A percentile compares a stretch with the other conserved stretches of the same genome.
Conservation (phyloP, 805 yeast genomes). For the Wickerhamomyces queroliae region DNA sequence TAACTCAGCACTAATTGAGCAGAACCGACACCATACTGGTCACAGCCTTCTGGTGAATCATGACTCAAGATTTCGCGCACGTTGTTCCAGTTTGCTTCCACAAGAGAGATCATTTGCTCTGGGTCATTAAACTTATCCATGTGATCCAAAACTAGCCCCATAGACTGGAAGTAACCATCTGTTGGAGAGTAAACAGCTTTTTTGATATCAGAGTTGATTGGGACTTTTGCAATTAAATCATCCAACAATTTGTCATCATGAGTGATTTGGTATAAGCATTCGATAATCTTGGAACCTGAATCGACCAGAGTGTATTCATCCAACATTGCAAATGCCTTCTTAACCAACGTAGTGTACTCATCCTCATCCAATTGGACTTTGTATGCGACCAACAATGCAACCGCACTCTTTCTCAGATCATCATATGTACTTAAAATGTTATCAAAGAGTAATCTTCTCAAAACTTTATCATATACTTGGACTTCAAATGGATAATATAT, state of each 20-base stretch:
- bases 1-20: constrained; percentile 53
- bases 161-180: constrained; percentile 67
- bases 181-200: constrained; percentile 46
- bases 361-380: constrained; percentile 6
- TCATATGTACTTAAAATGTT: constrained; percentile 67
- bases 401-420: constrained; percentile 59
- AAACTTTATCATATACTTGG: constrained; percentile 30
- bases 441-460: constrained; percentile 49
- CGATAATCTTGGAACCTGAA: constrained; percentile 67
- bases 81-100: constrained; percentile 26
- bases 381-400: constrained; percentile 33
- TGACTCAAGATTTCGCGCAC: constrained; percentile 46
- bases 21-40: constrained; percentile 34
- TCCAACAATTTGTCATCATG: constrained; percentile 26
- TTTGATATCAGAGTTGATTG: constrained; percentile 28
- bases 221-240: constrained; percentile 29
- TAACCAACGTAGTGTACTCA: constrained; percentile 10
- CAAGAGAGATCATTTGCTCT: constrained; percentile 9
- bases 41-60: constrained; percentile 67
- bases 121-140: constrained; percentile 10
- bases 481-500: constrained; percentile 45
- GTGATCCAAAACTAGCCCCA: constrained; percentile 38
- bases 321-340: constrained; percentile 31
- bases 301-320: constrained; percentile 58
- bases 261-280: constrained; percentile 37